A percentile compares a stretch with the other conserved stretches of the same genome.
Evolutionary conservation across 192 early-diverging fungal species (phyloP).

Genomic region (Backusella mclennaniae): DNA sequence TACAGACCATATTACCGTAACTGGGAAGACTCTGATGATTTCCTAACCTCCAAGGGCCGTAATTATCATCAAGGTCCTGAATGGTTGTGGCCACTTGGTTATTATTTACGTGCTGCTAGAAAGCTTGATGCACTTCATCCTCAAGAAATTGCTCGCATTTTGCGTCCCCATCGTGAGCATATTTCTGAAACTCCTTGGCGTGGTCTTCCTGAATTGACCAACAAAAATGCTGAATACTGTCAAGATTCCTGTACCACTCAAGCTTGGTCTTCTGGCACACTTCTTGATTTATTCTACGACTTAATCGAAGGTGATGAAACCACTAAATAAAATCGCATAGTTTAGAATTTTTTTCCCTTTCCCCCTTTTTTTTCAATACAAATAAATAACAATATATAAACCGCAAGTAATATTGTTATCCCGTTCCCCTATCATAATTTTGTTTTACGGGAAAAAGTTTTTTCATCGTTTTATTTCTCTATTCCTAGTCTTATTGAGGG

Average conservation of each 20-base stretch:
- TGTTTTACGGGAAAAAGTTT: neutral
- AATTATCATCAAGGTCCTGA: constrained; percentile 98
- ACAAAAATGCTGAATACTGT: constrained; percentile 79
- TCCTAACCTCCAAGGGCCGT: constrained; percentile 89
- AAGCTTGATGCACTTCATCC: constrained; percentile 55
- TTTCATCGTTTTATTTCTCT: neutral
- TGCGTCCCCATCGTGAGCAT: constrained; percentile 76
- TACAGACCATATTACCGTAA: constrained; percentile 96
- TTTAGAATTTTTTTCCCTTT: neutral
- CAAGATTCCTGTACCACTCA: constrained; percentile 87
- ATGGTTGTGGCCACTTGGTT: constrained; percentile 94
- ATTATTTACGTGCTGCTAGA: constrained; percentile 85
- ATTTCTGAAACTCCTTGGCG: constrained; percentile 75
- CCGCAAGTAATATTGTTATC: neutral
- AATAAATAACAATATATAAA: neutral
- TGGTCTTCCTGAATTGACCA: constrained; percentile 97
- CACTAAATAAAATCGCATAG: neutral
- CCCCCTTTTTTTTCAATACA: neutral
- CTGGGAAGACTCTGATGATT: constrained; percentile 81
- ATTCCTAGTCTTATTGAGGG: neutral
- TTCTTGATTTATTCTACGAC: constrained; percentile 68
- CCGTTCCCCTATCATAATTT: neutral
- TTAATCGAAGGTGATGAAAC: constrained; percentile 16
- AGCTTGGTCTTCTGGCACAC: constrained; percentile 84
- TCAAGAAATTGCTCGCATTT: constrained; percentile 60